Evolutionary conservation across 352 stramenopile genomes (phyloP), one percentile per base, ranked within the genome.

Genomic region (Phytophthora pisi): DNA sequence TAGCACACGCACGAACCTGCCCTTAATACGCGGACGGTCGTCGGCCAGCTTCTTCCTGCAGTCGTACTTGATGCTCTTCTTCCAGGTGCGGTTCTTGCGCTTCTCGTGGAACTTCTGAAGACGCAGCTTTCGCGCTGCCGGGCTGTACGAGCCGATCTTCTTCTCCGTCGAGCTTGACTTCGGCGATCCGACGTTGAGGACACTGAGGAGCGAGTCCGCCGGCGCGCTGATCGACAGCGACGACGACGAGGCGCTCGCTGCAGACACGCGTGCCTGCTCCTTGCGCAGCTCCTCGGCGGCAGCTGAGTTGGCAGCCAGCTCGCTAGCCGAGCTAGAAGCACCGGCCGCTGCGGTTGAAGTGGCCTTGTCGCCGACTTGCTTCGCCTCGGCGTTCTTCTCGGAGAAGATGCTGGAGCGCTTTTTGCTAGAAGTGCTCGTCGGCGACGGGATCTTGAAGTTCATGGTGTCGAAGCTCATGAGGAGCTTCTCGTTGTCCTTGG

Each of bases 11-110:
- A 98, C 96, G 58, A 98, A 98, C 4, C 96, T 82, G 31, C 96
- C 96, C 76, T 98, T 84, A 72, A 96, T 92, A 36, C 97, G 91
- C 55, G 97, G 97, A 49, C 97, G 89, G 56, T 97, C 96, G 59
- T 99, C 96, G 8, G 97, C 97, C 26, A 99, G 80, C 77, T 99
- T 99, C 78, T 99, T 99, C 46, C 97, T 84, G 76, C 97, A 99
- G 77, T 99, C 96, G 77, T 99, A 99, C 81, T 99, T 99, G 83
- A 99, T 99, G 68, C 96, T 97, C 74, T 99, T 99, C 73, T 98
- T 95, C 96, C 96, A 99, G 69, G 98, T 98, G 57, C 97, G 91
- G 66, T 95, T 97, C 74, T 97, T 97, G 58, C 97, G 86, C 80
- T 99, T 99, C 61, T 97, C 91, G 75, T 99, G 97, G 72, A 99